Evolutionary conservation across 2,329 filamentous ascomycete species (phyloP).

Genomic region (Scedosporium dehoogii): DNA sequence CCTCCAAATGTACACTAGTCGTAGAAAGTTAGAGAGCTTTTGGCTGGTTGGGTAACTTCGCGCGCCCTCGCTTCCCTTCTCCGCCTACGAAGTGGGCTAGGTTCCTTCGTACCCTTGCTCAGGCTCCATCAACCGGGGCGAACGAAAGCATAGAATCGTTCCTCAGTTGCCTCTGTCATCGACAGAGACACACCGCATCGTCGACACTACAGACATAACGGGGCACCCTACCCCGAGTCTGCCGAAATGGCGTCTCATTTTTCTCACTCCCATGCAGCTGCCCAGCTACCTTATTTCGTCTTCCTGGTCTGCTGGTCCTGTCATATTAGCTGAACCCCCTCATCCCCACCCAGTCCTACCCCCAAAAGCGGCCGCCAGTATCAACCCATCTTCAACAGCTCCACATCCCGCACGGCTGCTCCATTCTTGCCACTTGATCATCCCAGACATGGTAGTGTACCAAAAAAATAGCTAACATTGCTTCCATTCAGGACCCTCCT

Average conservation of each 20-base stretch:
- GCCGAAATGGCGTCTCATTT: constrained; percentile 2
- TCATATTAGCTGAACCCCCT: background rate
- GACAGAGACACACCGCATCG: background rate
- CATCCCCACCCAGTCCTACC: background rate
- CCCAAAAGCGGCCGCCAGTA: background rate
- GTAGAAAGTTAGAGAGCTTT: background rate
- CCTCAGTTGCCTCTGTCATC: background rate
- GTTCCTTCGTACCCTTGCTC: background rate
- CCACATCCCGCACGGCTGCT: background rate
- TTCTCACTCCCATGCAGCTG: background rate
- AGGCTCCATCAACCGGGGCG: background rate
- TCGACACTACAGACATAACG: background rate
- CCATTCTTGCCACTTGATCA: constrained; percentile 1
- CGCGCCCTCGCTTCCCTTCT: background rate
- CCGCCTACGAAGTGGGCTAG: background rate
- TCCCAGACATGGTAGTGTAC: background rate
- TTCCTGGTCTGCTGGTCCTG: background rate
- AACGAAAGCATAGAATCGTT: background rate
- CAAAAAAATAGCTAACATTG: background rate
- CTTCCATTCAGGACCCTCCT: background rate
- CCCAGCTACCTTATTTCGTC: constrained; percentile 6
- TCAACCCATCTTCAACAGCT: background rate
- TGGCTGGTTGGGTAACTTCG: background rate
- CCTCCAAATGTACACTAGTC: background rate
- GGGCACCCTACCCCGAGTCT: background rate